Percentiles rank a stretch among this genome's conserved stretches.
These are phyloP conservation scores for Ceratocystis alfenasii DNA, from an alignment of 2,329 filamentous ascomycete species.

Conservation along the genomic window DNA sequence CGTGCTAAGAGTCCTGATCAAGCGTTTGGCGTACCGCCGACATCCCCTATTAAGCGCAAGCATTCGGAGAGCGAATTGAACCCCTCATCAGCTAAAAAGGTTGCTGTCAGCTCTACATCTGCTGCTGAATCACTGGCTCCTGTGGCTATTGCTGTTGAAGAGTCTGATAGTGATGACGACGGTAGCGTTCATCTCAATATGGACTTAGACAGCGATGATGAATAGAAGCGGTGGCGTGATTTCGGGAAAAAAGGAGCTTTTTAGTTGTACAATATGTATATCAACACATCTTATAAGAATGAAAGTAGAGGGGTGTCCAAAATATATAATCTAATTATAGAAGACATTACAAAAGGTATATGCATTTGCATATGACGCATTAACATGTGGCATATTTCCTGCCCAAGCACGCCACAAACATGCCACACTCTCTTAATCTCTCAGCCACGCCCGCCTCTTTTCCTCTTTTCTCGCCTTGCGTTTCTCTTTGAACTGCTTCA, in stretches of 20 bases:
- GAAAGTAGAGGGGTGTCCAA: neutral
- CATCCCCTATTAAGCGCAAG: constrained; percentile 32
- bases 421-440: constrained; percentile 48
- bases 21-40: constrained; percentile 14
- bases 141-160: constrained; percentile 23
- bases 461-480: constrained; percentile 81
- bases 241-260: neutral
- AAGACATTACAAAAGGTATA: neutral
- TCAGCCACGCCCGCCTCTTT: constrained; percentile 81
- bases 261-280: neutral
- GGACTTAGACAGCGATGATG: constrained; percentile 44
- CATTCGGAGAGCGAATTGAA: constrained; percentile 30
- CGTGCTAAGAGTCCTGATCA: constrained; percentile 14
- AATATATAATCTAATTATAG: constrained; percentile 4
- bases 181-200: constrained; percentile 49
- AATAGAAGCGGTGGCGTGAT: constrained; percentile 23
- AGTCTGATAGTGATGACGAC: constrained; percentile 37
- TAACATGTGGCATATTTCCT: neutral
- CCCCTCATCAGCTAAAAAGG: constrained; percentile 30
- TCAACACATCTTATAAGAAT: neutral
- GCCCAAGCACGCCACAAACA: neutral
- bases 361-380: no score
- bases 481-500: constrained; percentile 89
- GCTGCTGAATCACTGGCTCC: constrained; percentile 23
- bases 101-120: constrained; percentile 6